Evolutionary conservation across 1,284 basidiomycete genomes (phyloP).

Genomic region (Inonotus hispidus): DNA sequence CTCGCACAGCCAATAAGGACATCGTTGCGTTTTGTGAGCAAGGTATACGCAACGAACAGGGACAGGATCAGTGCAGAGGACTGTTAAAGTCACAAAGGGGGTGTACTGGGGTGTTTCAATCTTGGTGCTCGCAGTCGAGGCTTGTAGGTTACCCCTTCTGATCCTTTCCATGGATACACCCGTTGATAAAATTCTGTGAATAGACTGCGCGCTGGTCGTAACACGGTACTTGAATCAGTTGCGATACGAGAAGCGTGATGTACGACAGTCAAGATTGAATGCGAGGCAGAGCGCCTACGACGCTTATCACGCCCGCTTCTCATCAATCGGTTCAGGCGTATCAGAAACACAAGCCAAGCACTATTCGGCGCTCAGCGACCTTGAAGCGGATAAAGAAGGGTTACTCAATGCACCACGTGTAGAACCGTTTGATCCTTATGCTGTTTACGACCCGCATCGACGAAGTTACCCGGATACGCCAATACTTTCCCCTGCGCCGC

Average conservation of each 20-base stretch:
- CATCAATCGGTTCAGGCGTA: neutral
- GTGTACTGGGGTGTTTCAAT: slow-evolving; percentile 43
- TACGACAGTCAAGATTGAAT: slow-evolving; percentile 30
- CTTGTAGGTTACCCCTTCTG: slow-evolving; percentile 38
- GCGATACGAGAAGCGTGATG: slow-evolving; percentile 41
- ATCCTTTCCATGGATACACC: neutral
- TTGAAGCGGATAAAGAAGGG: slow-evolving; percentile 12
- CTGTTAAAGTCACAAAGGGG: slow-evolving; percentile 39
- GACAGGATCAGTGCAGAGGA: slow-evolving; percentile 39
- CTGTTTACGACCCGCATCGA: neutral
- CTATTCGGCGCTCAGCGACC: slow-evolving; percentile 7
- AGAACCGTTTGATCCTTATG: slow-evolving; percentile 15
- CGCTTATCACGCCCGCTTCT: slow-evolving; percentile 15
- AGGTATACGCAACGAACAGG: slow-evolving; percentile 36
- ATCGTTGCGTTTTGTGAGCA: slow-evolving; percentile 40
- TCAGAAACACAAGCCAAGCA: neutral
- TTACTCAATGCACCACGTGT: neutral
- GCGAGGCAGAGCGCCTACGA: slow-evolving; percentile 18
- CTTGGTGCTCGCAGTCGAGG: slow-evolving; percentile 42
- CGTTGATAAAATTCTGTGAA: neutral
- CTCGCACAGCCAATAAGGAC: slow-evolving; percentile 39
- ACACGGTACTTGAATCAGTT: slow-evolving; percentile 57
- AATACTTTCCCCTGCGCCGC: neutral
- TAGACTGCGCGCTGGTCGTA: slow-evolving; percentile 53
- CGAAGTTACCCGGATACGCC: neutral